Base-by-base conservation (phyloP, 176 grass and related monocot genomes). In the Oryza officinalis region DNA sequence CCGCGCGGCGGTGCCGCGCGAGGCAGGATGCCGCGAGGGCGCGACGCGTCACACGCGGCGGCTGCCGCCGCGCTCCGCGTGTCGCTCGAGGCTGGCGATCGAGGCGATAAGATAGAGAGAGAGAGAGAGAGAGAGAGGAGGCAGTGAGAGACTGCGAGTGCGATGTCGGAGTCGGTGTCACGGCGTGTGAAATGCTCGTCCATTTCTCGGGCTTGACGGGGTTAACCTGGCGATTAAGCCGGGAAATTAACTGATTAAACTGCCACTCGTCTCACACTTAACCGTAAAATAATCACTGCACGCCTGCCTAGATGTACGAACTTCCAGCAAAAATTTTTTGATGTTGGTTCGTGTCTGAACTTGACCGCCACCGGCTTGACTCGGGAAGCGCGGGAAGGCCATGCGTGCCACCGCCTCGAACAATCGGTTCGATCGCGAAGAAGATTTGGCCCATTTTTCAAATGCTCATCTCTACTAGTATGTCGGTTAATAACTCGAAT, bases 361-460 rank as follows among this genome's bases (percentile, higher is more conserved):
- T 38, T 84, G 76, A 80, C 69, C 81, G 63, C 49, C 70, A 44
- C 64, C 49, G 27, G 82, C 76, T 76, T 89, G 87, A 84, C 81
- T 25, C 49, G 13, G 25, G 20, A 33, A 5, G 15, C 81, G 18
- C 8, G 47, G 46, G 13, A 27, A 50, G 2, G 3, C 13, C 45
- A 20, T 10, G 20, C 20, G 5, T 57, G 52, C 20, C 52, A 22
- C 54, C 54, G 22, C 32, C 67, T 43, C 68, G 22, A 38, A 63
- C 46, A 27, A 27, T 71, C 30, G 46, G 50, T 31, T 27, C 2
- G 13, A 1, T 4, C 13, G 13, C 45, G 12, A 14, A 14, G 3
- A 14, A 4, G 45, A 47, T 47, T 4, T 13, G 3, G 45, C 3
- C 12, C 12, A 20, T 18, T 76, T 69, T 75, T 69, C 64, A 63